Evolutionary conservation across 2,329 filamentous ascomycete species (phyloP).

Genomic region (Cadophora gregata): DNA sequence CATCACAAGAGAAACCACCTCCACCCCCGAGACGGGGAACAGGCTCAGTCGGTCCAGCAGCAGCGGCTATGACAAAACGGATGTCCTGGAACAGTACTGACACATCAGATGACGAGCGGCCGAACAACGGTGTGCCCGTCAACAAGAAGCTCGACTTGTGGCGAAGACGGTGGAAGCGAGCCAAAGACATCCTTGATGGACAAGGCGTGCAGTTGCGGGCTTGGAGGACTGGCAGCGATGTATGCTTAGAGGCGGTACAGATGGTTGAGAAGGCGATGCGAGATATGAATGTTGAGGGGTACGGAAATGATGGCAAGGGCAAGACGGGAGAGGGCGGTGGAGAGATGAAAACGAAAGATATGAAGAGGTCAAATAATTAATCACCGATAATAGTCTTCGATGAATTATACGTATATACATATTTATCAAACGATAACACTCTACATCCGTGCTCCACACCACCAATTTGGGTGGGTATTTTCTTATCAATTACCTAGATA

Average conservation of each 20-base stretch:
- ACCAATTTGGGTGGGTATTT: too few relatives aligned
- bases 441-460: too few relatives aligned
- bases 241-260: constrained; percentile 67
- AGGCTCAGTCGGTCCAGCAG: constrained; percentile 13
- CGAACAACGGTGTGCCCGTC: constrained; percentile 33
- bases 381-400: not conserved
- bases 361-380: constrained; percentile 33
- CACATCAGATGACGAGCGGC: constrained; percentile 40
- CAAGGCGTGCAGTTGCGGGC: constrained; percentile 72
- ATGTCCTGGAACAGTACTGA: constrained; percentile 38
- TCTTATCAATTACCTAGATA: too few relatives aligned
- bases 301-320: constrained; percentile 37
- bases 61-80: constrained; percentile 28
- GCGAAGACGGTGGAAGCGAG: constrained; percentile 69
- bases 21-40: constrained; percentile 35
- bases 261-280: constrained; percentile 64
- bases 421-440: too few relatives aligned
- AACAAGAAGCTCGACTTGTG: constrained; percentile 78
- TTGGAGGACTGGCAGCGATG: constrained; percentile 76
- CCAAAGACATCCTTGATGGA: constrained; percentile 65
- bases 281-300: constrained; percentile 49
- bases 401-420: not conserved
- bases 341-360: constrained; percentile 44
- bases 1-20: constrained; percentile 30
- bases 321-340: constrained; percentile 42